Conservation (phyloP, 345 rosid species). For the Lenwebbia sp. region DNA sequence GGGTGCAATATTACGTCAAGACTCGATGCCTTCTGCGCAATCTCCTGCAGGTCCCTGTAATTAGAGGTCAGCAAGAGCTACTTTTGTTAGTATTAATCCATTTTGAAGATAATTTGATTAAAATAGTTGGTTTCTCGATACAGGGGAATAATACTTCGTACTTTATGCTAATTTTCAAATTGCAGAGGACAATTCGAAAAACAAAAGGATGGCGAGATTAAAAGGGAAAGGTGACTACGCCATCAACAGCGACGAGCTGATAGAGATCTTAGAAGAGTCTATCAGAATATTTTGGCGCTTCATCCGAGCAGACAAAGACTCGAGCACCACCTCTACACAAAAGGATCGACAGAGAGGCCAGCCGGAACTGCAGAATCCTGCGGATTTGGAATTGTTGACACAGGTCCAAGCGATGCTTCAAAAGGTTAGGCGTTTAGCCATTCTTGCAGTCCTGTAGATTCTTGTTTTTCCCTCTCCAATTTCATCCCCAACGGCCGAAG, state of each 20-base stretch:
- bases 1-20: conserved; percentile 61
- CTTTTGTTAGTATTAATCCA: not conserved
- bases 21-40: conserved; percentile 61
- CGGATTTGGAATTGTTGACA: conserved; percentile 30
- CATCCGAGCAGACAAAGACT: conserved; percentile 63
- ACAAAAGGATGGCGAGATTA: conserved; percentile 29
- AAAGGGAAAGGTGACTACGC: conserved; percentile 24
- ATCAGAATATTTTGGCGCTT: conserved; percentile 83
- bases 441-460: not conserved
- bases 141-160: not conserved
- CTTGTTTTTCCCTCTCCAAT: not conserved
- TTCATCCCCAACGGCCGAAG: not conserved
- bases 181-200: conserved; percentile 64
- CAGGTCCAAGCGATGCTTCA: conserved; percentile 46
- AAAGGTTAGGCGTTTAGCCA: conserved; percentile 31
- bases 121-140: not conserved
- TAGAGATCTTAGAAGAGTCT: conserved; percentile 86
- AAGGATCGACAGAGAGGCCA: conserved; percentile 37
- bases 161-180: not conserved
- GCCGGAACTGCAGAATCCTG: conserved; percentile 49
- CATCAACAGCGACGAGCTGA: conserved; percentile 50
- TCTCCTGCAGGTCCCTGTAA: conserved; percentile 86
- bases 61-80: conserved; percentile 43
- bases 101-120: not conserved
- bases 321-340: conserved; percentile 17